Conservation (phyloP, 2,329 filamentous ascomycete genomes). For the Alternaria conjuncta region DNA sequence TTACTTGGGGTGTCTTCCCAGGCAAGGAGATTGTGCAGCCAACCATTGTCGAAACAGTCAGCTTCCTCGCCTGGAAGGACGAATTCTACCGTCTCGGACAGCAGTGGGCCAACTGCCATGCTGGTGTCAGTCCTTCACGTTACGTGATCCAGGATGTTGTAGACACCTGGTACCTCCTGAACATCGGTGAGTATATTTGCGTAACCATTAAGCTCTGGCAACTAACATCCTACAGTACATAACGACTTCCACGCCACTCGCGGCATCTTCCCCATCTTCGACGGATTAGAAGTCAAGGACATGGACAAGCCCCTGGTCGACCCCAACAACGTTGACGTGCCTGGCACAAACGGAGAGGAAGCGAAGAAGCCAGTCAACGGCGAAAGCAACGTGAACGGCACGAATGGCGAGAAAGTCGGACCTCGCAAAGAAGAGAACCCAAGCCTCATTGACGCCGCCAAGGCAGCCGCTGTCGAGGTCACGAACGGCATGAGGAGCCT, state of each 20-base stretch:
- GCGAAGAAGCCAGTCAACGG: slow-evolving; percentile 11
- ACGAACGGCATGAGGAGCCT: slow-evolving; percentile 40
- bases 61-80: slow-evolving; percentile 98
- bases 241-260: slow-evolving; percentile 92
- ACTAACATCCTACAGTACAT: slow-evolving; percentile 69
- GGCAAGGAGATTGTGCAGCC: slow-evolving; percentile 99
- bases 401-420: slow-evolving; percentile 21
- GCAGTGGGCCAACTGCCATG: slow-evolving; percentile 94
- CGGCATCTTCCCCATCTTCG: slow-evolving; percentile 85
- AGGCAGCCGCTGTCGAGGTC: slow-evolving; percentile 37
- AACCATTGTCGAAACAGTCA: slow-evolving; percentile 98
- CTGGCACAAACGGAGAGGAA: slow-evolving; percentile 14
- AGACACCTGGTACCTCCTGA: slow-evolving; percentile 91
- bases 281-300: slow-evolving; percentile 73
- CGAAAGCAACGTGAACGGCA: slow-evolving; percentile 15
- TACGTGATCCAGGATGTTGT: slow-evolving; percentile 82
- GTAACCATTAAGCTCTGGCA: neutral
- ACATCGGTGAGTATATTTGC: slow-evolving; percentile 73
- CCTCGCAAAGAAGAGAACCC: slow-evolving; percentile 20
- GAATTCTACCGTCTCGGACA: slow-evolving; percentile 92
- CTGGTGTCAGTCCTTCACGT: slow-evolving; percentile 76
- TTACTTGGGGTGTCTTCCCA: slow-evolving; percentile 98
- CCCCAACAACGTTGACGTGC: slow-evolving; percentile 14
- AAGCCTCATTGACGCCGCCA: slow-evolving; percentile 32
- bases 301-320: slow-evolving; percentile 58